These are phyloP conservation scores for Sporisorium scitamineum DNA, from an alignment of 1,284 basidiomycete species.

Conservation along the genomic window DNA sequence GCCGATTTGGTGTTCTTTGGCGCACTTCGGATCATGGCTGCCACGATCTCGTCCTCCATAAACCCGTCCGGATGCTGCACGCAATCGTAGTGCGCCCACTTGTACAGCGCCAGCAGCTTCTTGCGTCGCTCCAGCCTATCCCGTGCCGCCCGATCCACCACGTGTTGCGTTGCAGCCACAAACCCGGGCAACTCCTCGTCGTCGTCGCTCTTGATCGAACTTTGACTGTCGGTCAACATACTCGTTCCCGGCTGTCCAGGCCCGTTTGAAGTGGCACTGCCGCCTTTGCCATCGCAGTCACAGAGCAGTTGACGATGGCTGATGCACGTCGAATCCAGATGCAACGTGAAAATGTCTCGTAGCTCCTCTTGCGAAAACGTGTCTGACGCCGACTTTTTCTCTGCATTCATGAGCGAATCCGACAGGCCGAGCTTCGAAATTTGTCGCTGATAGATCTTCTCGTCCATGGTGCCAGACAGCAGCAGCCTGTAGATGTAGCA, in stretches of 20 bases:
- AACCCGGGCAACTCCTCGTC: constrained; percentile 46
- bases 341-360: constrained; percentile 87
- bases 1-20: not conserved
- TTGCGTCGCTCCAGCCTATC: constrained; percentile 75
- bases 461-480: constrained; percentile 68
- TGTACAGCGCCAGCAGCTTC: constrained; percentile 82
- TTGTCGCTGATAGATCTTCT: constrained; percentile 77
- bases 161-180: constrained; percentile 55
- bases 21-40: constrained; percentile 17
- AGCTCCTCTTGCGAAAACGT: constrained; percentile 64
- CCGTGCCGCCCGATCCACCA: constrained; percentile 21
- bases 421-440: constrained; percentile 91
- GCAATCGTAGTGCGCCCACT: constrained; percentile 85
- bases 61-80: constrained; percentile 36
- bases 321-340: constrained; percentile 83
- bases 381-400: constrained; percentile 48
- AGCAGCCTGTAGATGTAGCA: constrained; percentile 91
- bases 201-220: constrained; percentile 24
- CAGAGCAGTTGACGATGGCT: constrained; percentile 78
- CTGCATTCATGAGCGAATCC: constrained; percentile 72
- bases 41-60: constrained; percentile 36
- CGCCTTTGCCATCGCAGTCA: constrained; percentile 60
- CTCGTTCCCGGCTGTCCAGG: not conserved
- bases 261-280: constrained; percentile 2
- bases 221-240: constrained; percentile 8